phyloP scores from a whole-genome alignment of 192 early-diverging fungal genomes.

The Umbelopsis sp. region DNA sequence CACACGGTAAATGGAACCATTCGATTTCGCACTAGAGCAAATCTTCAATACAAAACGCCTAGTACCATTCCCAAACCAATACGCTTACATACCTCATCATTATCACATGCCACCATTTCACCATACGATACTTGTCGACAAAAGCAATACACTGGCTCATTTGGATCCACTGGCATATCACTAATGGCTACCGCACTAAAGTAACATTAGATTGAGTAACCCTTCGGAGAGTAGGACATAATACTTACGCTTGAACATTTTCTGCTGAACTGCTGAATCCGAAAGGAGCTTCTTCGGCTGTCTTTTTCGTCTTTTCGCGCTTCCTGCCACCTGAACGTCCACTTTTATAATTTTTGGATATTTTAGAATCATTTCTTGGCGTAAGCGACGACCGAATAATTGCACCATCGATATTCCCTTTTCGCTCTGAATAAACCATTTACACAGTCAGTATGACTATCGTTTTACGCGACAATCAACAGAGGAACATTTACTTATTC shows the following conservation, averaged over 20 bases:
- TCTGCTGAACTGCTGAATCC: slow-evolving; percentile 23
- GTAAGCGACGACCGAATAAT: slow-evolving; percentile 1
- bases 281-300: not conserved
- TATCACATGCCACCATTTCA: slow-evolving; percentile 87
- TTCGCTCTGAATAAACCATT: not conserved
- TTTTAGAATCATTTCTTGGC: slow-evolving; percentile 13
- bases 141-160: slow-evolving; percentile 88
- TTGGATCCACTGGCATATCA: slow-evolving; percentile 71
- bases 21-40: slow-evolving; percentile 66
- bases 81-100: slow-evolving; percentile 50
- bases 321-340: not conserved
- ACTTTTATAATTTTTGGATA: not conserved
- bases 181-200: slow-evolving; percentile 28
- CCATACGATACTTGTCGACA: slow-evolving; percentile 85
- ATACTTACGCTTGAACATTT: slow-evolving; percentile 32
- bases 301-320: slow-evolving; percentile 18
- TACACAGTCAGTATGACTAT: not conserved
- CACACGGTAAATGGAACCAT: slow-evolving; percentile 91
- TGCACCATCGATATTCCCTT: not conserved
- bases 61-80: not conserved
- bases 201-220: not conserved
- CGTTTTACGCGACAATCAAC: too few relatives aligned
- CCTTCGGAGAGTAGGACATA: not conserved
- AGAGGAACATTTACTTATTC: not conserved
- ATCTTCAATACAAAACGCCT: not conserved